Percentiles rank a stretch among this genome's conserved stretches.
These are phyloP conservation scores for Zostera marina DNA, from an alignment of 116 monocot genomes.

Conservation along the genomic window DNA sequence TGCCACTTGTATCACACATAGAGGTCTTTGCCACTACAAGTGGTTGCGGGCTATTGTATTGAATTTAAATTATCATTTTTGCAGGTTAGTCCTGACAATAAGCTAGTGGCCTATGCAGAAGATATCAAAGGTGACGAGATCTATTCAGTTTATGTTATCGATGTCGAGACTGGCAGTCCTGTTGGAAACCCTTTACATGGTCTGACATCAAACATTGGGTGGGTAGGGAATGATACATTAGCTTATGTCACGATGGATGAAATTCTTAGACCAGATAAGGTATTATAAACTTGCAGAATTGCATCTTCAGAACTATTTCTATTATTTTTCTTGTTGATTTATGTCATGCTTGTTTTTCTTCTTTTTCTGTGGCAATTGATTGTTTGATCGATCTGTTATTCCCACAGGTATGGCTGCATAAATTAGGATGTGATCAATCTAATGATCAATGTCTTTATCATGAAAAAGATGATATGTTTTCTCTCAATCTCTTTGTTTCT, in stretches of 20 bases:
- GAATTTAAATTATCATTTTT: slow-evolving; percentile 3
- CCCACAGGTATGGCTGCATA: slow-evolving; percentile 77
- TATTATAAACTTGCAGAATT: slow-evolving; percentile 6
- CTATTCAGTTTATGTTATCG: slow-evolving; percentile 65
- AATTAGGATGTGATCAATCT: slow-evolving; percentile 62
- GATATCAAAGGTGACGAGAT: slow-evolving; percentile 96
- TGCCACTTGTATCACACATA: too few relatives aligned
- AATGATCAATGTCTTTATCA: slow-evolving; percentile 73
- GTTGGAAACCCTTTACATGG: slow-evolving; percentile 55
- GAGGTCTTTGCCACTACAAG: too few relatives aligned
- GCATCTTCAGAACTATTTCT: neutral
- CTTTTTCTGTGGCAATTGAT: neutral
- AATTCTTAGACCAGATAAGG: slow-evolving; percentile 85
- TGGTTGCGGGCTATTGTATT: neutral
- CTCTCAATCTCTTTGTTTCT: slow-evolving; percentile 53
- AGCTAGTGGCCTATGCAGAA: slow-evolving; percentile 43
- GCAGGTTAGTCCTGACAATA: slow-evolving; percentile 45
- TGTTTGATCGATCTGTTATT: slow-evolving; percentile 4
- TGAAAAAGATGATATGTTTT: slow-evolving; percentile 93
- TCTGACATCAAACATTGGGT: slow-evolving; percentile 58
- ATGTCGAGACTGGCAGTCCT: slow-evolving; percentile 50
- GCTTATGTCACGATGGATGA: slow-evolving; percentile 89
- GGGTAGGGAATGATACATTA: slow-evolving; percentile 70
- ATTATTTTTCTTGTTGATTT: neutral
- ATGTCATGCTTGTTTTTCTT: neutral